Conservation (phyloP, 2,329 filamentous ascomycete species). For the Neofusicoccum kwambonambiense region DNA sequence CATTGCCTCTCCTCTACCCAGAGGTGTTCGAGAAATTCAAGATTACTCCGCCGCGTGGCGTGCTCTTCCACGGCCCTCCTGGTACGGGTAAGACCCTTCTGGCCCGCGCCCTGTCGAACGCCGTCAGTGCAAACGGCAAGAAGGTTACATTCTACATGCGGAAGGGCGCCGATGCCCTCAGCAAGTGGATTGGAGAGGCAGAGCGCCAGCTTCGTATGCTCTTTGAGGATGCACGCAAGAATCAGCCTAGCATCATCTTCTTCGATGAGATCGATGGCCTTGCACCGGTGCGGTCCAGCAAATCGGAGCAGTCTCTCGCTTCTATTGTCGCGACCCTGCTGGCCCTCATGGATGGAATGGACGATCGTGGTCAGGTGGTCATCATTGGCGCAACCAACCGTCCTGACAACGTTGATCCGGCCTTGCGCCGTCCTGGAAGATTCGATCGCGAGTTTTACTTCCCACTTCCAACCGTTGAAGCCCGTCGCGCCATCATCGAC, state of each 20-base stretch:
- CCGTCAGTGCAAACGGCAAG: constrained; percentile 80
- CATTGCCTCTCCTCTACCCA: constrained; percentile 87
- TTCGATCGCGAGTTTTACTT: constrained; percentile 99
- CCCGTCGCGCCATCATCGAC: constrained; percentile 81
- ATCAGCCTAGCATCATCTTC: constrained; percentile 98
- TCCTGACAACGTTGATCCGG: constrained; percentile 93
- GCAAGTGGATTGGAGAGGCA: constrained; percentile 98
- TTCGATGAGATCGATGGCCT: constrained; percentile 98
- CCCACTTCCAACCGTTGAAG: constrained; percentile 78
- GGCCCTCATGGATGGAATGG: constrained; percentile 96
- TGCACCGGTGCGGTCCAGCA: constrained; percentile 92
- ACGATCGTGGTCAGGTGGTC: constrained; percentile 95
- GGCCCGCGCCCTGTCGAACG: constrained; percentile 87
- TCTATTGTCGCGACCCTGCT: constrained; percentile 95
- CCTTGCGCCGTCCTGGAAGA: constrained; percentile 86
- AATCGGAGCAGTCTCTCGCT: constrained; percentile 97
- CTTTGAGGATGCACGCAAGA: constrained; percentile 94
- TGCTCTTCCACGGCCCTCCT: constrained; percentile 93
- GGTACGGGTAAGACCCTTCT: constrained; percentile 98
- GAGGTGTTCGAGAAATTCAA: constrained; percentile 91
- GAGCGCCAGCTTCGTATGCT: constrained; percentile 90
- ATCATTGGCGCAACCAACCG: constrained; percentile 98
- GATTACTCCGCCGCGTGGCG: constrained; percentile 89
- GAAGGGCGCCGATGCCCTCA: constrained; percentile 94
- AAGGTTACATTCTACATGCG: constrained; percentile 99